Percentiles rank a stretch among this genome's conserved stretches.
These are phyloP conservation scores for Wilcoxina mikolae DNA, from an alignment of 495 filamentous ascomycete species.

Conservation along the genomic window DNA sequence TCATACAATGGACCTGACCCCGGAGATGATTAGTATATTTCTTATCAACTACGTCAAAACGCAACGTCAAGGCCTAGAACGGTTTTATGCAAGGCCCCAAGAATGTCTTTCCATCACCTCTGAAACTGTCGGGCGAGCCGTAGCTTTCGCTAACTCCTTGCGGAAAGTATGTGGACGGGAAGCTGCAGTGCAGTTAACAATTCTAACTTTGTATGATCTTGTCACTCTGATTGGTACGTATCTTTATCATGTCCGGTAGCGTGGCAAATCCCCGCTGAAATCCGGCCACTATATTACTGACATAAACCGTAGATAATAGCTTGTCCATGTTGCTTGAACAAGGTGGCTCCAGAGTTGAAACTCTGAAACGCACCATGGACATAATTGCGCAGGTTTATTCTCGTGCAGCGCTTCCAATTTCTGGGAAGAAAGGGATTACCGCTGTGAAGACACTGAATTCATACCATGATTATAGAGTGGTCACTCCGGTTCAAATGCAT, in stretches of 20 bases:
- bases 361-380: slow-evolving; percentile 43
- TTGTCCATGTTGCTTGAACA: slow-evolving; percentile 57
- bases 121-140: too few relatives aligned
- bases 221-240: slow-evolving; percentile 14
- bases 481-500: slow-evolving; percentile 38
- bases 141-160: too few relatives aligned
- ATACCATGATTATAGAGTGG: slow-evolving; percentile 35
- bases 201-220: slow-evolving; percentile 15
- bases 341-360: slow-evolving; percentile 40
- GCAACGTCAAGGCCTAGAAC: too few relatives aligned
- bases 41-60: too few relatives aligned
- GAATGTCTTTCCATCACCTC: too few relatives aligned
- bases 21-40: too few relatives aligned
- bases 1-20: too few relatives aligned
- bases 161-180: too few relatives aligned
- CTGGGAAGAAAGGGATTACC: slow-evolving; percentile 48
- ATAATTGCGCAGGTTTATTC: slow-evolving; percentile 45
- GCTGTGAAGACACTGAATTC: slow-evolving; percentile 54
- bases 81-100: too few relatives aligned
- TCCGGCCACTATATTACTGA: not conserved
- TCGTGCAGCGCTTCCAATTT: too few relatives aligned
- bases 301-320: slow-evolving; percentile 40
- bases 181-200: slow-evolving; percentile 5
- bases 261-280: not conserved
- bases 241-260: too few relatives aligned